Base-by-base conservation (phyloP, 371 early-diverging fungal genomes). In the Coemansia sp. region DNA sequence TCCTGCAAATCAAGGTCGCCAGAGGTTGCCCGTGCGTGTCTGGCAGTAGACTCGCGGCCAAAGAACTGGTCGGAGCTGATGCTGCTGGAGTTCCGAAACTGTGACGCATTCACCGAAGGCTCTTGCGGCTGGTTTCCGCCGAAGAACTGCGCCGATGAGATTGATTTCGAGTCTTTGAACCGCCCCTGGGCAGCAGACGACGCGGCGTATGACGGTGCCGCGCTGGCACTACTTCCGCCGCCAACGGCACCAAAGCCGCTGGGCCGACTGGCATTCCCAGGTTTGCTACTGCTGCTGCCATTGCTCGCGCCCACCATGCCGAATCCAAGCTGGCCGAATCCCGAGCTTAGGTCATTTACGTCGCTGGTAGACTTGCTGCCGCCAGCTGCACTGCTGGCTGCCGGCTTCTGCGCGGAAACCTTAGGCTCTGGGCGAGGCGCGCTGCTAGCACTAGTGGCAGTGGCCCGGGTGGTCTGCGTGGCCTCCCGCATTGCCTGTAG, bases 1-100 rank as follows among this genome's bases (percentile, higher is more conserved):
- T 79, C 79, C 31, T 71, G 65, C 26, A 79, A 54, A 56, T 79
- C 77, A 36, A 79, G 42, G 43, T 79, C 79, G 39, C 67, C 63
- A 6, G 70, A 69, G 1, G 60, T 30, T 10, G 62, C 66, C 9
- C 78, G 53, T 14, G 55, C 35, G 35, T 66, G 62, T 11, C 62
- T 60, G 36, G 82, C 78, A 20, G 88, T 84, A 57, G 88, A 89
- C 51, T 87, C 86, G 40, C 94, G 85, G 9, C 88, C 90, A 85
- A 95, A 95, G 79, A 86, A 95, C 78, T 93, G 91, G 62, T 94
- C 94, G 4, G 92, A 70, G 45, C 70, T 66, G 32, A 70, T 60
- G 54, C 67, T 66, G 20, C 20, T 41, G 36, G 61, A 51, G 34
- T 51, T 34, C 39, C 42, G 31, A 34, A 60, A 42, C 42, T 60